phyloP scores from a whole-genome alignment of 495 filamentous ascomycete species.

The Penicillium egyptiacum region DNA sequence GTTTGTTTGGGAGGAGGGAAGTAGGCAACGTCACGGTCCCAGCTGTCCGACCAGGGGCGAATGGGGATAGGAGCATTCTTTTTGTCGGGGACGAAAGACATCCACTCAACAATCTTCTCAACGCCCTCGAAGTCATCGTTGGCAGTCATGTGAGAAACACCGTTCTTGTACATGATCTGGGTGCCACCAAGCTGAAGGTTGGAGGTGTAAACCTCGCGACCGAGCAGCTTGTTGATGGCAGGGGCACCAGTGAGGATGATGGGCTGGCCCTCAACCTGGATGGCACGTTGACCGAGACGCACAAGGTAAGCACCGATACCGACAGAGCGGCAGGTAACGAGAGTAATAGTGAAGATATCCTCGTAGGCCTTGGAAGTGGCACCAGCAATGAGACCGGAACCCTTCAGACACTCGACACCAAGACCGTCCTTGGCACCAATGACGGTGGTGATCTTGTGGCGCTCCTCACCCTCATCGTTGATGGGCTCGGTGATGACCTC shows the following conservation, averaged over 20 bases:
- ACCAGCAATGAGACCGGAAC: conserved; percentile 96
- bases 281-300: conserved; percentile 93
- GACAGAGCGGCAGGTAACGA: conserved; percentile 96
- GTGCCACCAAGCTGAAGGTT: conserved; percentile 98
- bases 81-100: conserved; percentile 94
- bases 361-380: conserved; percentile 96
- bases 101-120: conserved; percentile 96
- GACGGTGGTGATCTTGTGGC: conserved; percentile 92
- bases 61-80: conserved; percentile 87
- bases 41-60: conserved; percentile 76
- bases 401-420: conserved; percentile 95
- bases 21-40: conserved; percentile 90
- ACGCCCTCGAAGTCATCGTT: conserved; percentile 98
- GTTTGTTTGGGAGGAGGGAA: conserved; percentile 80
- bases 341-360: conserved; percentile 97
- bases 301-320: conserved; percentile 99
- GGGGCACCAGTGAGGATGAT: conserved; percentile 98
- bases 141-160: conserved; percentile 98
- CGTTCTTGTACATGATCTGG: conserved; percentile 99
- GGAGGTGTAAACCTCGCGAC: conserved; percentile 97
- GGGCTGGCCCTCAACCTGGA: conserved; percentile 98
- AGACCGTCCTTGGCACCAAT: conserved; percentile 94
- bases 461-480: conserved; percentile 80
- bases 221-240: conserved; percentile 96
- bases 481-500: conserved; percentile 89